Base-by-base conservation (phyloP, 768 basidiomycete genomes). In the Boletus eberwhitei region DNA sequence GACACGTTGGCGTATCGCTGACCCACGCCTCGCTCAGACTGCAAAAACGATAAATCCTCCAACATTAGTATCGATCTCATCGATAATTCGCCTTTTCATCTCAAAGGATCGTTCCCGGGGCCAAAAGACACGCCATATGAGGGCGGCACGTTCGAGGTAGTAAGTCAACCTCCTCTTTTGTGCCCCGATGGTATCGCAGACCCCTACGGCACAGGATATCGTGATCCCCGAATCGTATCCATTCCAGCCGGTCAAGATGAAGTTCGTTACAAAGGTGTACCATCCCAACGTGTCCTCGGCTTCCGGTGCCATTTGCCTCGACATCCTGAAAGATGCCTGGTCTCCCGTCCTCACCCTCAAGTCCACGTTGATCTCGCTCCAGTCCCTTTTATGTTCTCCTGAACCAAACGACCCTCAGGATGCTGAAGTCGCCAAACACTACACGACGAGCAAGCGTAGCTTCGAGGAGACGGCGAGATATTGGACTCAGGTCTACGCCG, bases 361-460 rank as follows among this genome's bases (percentile, higher is more conserved):
- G 71, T 93, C 92, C 40, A 98, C 96, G 2, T 75, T 98, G 64
- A 95, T 98, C 68, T 95, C 93, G 2, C 80, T 98, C 14, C 96
- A 98, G 70, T 92, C 90, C 37, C 79, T 98, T 22, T 78, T 98
- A 17, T 96, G 93, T 71, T 89, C 87, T 9, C 96, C 96, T 0
- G 93, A 97, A 68, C 95, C 96, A 8, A 90, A 89, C 59, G 96
- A 98, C 67, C 96, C 95, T 0, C 95, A 98, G 73, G 96, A 98
- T 66, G 96, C 95, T 0, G 94, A 98, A 73, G 95, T 98, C 12
- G 95, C 95, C 13, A 98, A 97, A 70, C 96, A 97, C 67, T 98
- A 90, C 64, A 88, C 90, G 71, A 92, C 93, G 13, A 90, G 88
- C 69, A 87, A 87, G 68, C 74, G 75, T 24, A 86, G 88, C 63